Evolutionary conservation across 495 filamentous ascomycete genomes (phyloP), one percentile per base, ranked within the genome.

Genomic region (Amniculicola lignicola): DNA sequence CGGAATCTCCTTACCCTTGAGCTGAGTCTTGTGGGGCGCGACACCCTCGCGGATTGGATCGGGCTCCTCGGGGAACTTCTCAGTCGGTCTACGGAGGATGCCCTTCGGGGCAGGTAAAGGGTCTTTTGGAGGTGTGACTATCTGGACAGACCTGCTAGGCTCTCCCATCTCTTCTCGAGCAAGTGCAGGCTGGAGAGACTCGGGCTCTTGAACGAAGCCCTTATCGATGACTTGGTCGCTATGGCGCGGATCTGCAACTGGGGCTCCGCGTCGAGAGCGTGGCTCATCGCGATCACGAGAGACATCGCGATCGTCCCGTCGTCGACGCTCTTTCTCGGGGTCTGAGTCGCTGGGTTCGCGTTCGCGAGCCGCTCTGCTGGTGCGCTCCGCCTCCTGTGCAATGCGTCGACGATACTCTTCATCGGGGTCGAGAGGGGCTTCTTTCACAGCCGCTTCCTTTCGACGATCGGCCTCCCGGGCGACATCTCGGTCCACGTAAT

Each of bases 1-100:
- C 4, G 89, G 89, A 48, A 92, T 87, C 19, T 83, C 82, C 57
- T 83, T 75, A 36, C 62, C 67, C 70, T 88, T 86, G 51, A 75
- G 70, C 42, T 86, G 83, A 46, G 90, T 88, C 69, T 92, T 93
- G 65, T 90, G 78, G 14, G 89, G 89, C 3, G 88, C 87, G 12
- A 93, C 89, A n/a, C 89, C 89, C 65, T 94, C 89, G 22, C 89
- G 75, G n/a, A 91, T 79, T 0, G 85, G 82, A 45, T 85, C 81
- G 0, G 80, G 77, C 25, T 94, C 82, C 61, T 93, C 89, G 0
- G 89, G 89, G 69, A 94, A 95, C 57, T 84, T 84, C 19, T 78
- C 75, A 2, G 79, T 82, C 0, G 89, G 88, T 29, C 78, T 72
- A 67, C 89, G 88, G 11, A 95, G 74, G 35, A 87, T 89, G 5